Evolutionary conservation across 2,329 filamentous ascomycete species (phyloP).

Genomic region (Xylariaceae sp.): DNA sequence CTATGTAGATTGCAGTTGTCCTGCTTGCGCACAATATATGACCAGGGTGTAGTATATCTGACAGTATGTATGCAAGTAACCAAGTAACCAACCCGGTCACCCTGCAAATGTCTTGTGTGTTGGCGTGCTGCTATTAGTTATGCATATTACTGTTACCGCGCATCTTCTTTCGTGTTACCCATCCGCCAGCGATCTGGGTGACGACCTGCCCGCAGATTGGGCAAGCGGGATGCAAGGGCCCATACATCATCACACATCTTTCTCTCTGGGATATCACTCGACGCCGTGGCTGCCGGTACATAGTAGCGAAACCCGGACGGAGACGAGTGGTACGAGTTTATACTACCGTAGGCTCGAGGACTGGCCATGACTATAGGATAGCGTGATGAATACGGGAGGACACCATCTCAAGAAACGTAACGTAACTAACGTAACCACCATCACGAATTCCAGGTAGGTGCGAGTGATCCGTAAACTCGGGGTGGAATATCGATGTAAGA

Average conservation of each 20-base stretch:
- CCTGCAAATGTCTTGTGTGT: constrained; percentile 17
- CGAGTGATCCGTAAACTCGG: no score
- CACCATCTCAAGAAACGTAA: neutral
- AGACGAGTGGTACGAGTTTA: neutral
- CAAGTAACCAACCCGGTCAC: neutral
- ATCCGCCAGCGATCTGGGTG: neutral
- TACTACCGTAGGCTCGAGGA: neutral
- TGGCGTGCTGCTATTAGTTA: constrained; percentile 22
- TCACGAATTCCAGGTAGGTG: no score
- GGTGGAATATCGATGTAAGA: no score
- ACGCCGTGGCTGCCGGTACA: neutral
- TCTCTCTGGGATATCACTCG: neutral
- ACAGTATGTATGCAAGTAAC: neutral
- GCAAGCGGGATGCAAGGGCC: neutral
- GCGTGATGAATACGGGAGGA: neutral
- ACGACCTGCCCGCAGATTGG: neutral
- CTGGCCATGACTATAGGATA: neutral
- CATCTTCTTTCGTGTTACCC: neutral
- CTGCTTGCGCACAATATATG: neutral
- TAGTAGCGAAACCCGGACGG: neutral
- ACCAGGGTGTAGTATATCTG: neutral
- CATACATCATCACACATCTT: neutral
- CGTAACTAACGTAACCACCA: neutral
- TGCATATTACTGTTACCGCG: constrained; percentile 1
- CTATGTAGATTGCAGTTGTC: neutral